Evolutionary conservation across 1,284 basidiomycete genomes (phyloP).

Genomic region (Rhodotorula sp.): DNA sequence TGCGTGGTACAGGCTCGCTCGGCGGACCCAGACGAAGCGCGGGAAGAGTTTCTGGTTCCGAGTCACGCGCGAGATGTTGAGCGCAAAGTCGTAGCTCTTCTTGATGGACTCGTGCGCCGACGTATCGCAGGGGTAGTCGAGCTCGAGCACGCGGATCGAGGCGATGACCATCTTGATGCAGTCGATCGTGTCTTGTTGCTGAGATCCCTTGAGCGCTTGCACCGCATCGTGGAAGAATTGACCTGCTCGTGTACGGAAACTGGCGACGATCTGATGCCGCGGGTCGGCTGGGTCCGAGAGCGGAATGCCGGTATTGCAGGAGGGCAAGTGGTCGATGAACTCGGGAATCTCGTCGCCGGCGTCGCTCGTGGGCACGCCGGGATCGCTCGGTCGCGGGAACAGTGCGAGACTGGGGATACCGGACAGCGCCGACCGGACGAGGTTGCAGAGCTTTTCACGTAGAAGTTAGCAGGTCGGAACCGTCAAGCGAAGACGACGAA

Average conservation of each 20-base stretch:
- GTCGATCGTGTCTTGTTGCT: slow-evolving; percentile 86
- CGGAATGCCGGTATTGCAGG: slow-evolving; percentile 63
- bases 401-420: slow-evolving; percentile 64
- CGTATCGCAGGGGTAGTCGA: slow-evolving; percentile 64
- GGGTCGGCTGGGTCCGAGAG: slow-evolving; percentile 73
- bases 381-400: slow-evolving; percentile 59
- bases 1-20: slow-evolving; percentile 66
- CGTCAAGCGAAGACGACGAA: no score
- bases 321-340: slow-evolving; percentile 48
- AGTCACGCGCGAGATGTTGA: slow-evolving; percentile 43
- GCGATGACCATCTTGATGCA: slow-evolving; percentile 62
- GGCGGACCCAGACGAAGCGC: slow-evolving; percentile 69
- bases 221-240: slow-evolving; percentile 70
- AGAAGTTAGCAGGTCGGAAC: slow-evolving; percentile 42
- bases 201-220: slow-evolving; percentile 52
- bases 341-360: slow-evolving; percentile 53
- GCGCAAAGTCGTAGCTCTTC: slow-evolving; percentile 43
- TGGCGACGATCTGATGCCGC: slow-evolving; percentile 66
- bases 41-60: slow-evolving; percentile 49
- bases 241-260: slow-evolving; percentile 68
- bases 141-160: slow-evolving; percentile 70
- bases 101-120: slow-evolving; percentile 34
- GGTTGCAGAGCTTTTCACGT: slow-evolving; percentile 50
- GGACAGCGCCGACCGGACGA: slow-evolving; percentile 64
- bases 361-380: slow-evolving; percentile 61